A percentile compares a stretch with the other conserved stretches of the same genome.
Conservation (phyloP, 306 rosid species). For the Quercus aquifolioides region DNA sequence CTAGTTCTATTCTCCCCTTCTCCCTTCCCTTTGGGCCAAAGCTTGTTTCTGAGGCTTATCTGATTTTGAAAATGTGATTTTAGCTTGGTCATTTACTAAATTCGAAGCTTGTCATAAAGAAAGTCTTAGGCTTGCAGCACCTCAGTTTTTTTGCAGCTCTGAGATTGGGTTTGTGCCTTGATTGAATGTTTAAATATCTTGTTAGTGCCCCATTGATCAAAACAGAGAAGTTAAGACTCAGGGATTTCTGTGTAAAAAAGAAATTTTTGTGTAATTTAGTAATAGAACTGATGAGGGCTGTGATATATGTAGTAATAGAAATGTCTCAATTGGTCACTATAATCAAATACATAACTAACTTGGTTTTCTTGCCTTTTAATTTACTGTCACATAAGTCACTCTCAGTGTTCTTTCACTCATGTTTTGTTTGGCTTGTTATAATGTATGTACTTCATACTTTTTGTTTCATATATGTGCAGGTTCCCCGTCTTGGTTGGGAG, state of each 20-base stretch:
- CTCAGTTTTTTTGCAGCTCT: neutral
- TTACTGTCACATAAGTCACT: neutral
- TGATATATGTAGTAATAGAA: neutral
- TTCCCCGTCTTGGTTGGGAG: constrained; percentile 22
- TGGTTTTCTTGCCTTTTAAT: neutral
- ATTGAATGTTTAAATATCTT: neutral
- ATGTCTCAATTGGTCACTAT: neutral
- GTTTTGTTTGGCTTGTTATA: neutral
- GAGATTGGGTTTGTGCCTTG: neutral
- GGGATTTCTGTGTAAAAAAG: neutral
- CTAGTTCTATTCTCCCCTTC: too few species aligned
- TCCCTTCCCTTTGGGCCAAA: too few species aligned
- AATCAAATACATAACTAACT: neutral
- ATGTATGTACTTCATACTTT: constrained; percentile 10
- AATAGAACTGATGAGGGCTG: neutral
- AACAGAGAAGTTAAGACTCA: too few species aligned
- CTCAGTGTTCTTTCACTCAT: neutral
- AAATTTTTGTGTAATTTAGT: neutral
- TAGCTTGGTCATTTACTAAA: neutral
- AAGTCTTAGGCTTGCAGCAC: neutral
- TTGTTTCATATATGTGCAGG: constrained; percentile 21
- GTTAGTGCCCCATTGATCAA: neutral
- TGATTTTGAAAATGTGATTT: neutral
- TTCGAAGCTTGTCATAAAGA: neutral
- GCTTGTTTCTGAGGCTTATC: neutral